Conservation (phyloP, 192 early-diverging fungal genomes). For the Coemansia pectinata region DNA sequence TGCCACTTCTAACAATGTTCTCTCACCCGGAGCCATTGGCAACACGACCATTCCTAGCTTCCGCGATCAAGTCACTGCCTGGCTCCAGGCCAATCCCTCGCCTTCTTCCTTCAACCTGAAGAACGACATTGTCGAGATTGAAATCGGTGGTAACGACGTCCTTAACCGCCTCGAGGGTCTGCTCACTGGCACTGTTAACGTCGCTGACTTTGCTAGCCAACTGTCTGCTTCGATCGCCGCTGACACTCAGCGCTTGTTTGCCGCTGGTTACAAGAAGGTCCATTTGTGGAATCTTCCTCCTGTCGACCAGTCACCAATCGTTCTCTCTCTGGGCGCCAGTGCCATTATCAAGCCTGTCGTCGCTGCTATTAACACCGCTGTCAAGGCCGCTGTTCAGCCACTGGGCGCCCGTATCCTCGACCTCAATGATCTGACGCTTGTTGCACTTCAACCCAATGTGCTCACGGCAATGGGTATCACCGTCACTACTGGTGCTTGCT, state of each 20-base stretch:
- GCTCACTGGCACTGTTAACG: neutral
- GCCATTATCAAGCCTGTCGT: constrained; percentile 5
- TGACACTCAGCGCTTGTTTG: neutral
- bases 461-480: constrained; percentile 2
- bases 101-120: neutral
- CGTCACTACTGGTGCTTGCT: constrained; percentile 1
- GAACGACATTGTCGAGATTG: constrained; percentile 16
- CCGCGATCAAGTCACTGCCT: constrained; percentile 7
- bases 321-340: neutral
- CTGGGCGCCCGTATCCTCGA: constrained; percentile 2
- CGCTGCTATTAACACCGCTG: neutral
- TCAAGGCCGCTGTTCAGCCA: constrained; percentile 5
- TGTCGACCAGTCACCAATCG: constrained; percentile 3
- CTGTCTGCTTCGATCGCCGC: neutral
- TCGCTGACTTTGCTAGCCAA: constrained; percentile 1
- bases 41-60: constrained; percentile 12
- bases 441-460: constrained; percentile 3
- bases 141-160: constrained; percentile 16
- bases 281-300: constrained; percentile 13
- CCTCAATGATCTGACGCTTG: neutral
- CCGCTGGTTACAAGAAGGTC: constrained; percentile 10
- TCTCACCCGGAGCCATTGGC: neutral
- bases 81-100: neutral
- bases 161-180: neutral
- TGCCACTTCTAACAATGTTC: constrained; percentile 4